phyloP scores from a whole-genome alignment of 352 stramenopile genomes.

The Hyaloperonospora arabidopsidis region DNA sequence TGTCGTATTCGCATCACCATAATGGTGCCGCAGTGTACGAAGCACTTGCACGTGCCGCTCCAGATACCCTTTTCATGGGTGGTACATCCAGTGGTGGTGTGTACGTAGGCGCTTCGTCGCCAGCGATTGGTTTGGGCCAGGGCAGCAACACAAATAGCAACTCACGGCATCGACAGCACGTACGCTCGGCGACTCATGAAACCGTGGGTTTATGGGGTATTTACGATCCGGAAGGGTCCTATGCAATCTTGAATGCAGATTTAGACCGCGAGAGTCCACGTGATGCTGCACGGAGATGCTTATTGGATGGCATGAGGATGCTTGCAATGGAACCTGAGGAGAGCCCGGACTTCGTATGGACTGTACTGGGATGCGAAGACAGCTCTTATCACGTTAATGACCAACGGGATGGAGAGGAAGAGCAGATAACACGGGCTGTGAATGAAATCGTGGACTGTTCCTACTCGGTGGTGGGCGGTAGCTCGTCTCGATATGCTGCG shows the following conservation, averaged over 20 bases:
- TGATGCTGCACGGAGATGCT: slow-evolving; percentile 52
- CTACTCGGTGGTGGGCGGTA: slow-evolving; percentile 55
- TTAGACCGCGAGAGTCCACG: slow-evolving; percentile 48
- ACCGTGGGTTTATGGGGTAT: slow-evolving; percentile 73
- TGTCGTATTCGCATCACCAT: slow-evolving; percentile 69
- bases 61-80: slow-evolving; percentile 78
- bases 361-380: slow-evolving; percentile 35
- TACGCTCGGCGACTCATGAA: slow-evolving; percentile 17
- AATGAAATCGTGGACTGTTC: slow-evolving; percentile 74
- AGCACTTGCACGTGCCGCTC: slow-evolving; percentile 48
- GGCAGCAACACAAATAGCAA: slow-evolving; percentile 28
- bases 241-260: slow-evolving; percentile 67
- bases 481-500: slow-evolving; percentile 27
- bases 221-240: slow-evolving; percentile 74
- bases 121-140: slow-evolving; percentile 15
- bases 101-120: slow-evolving; percentile 25
- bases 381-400: slow-evolving; percentile 38
- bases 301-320: slow-evolving; percentile 61
- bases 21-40: slow-evolving; percentile 45
- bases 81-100: slow-evolving; percentile 64
- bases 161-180: slow-evolving; percentile 27
- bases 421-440: slow-evolving; percentile 51
- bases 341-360: slow-evolving; percentile 75
- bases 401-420: slow-evolving; percentile 47
- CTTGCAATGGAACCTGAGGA: slow-evolving; percentile 69